A percentile compares a stretch with the other conserved stretches of the same genome.
phyloP scores from a whole-genome alignment of 345 rosid genomes.

The Citrus sp. region DNA sequence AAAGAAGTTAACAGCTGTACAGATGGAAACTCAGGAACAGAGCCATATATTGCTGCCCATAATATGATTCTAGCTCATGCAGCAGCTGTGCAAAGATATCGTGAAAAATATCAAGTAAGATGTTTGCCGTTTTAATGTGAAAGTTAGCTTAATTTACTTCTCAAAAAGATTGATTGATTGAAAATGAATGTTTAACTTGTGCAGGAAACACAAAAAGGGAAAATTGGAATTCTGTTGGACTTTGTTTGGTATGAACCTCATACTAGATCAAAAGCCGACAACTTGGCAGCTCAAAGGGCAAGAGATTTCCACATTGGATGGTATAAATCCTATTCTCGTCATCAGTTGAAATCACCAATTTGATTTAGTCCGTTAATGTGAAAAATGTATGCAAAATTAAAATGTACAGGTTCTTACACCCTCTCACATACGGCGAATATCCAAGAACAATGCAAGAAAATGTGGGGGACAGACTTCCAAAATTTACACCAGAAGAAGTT shows the following conservation, averaged over 20 bases:
- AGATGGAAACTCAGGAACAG: slow-evolving; percentile 51
- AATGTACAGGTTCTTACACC: slow-evolving; percentile 52
- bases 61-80: slow-evolving; percentile 61
- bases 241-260: slow-evolving; percentile 68
- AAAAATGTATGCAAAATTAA: too few species aligned
- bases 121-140: background rate
- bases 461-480: slow-evolving; percentile 48
- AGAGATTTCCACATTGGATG: slow-evolving; percentile 77
- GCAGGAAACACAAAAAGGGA: slow-evolving; percentile 54
- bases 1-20: slow-evolving; percentile 52
- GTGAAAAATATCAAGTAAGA: slow-evolving; percentile 42
- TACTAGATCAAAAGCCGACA: slow-evolving; percentile 46
- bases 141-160: background rate
- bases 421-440: slow-evolving; percentile 64
- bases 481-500: slow-evolving; percentile 34
- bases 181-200: background rate
- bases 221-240: slow-evolving; percentile 61
- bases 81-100: slow-evolving; percentile 50
- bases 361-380: background rate
- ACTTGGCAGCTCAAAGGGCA: slow-evolving; percentile 63
- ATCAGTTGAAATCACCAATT: background rate
- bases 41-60: slow-evolving; percentile 62
- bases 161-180: background rate
- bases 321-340: slow-evolving; percentile 18
- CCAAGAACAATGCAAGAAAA: slow-evolving; percentile 57